phyloP scores from a whole-genome alignment of 148 eudicot species.

The Camellia granthamiana region DNA sequence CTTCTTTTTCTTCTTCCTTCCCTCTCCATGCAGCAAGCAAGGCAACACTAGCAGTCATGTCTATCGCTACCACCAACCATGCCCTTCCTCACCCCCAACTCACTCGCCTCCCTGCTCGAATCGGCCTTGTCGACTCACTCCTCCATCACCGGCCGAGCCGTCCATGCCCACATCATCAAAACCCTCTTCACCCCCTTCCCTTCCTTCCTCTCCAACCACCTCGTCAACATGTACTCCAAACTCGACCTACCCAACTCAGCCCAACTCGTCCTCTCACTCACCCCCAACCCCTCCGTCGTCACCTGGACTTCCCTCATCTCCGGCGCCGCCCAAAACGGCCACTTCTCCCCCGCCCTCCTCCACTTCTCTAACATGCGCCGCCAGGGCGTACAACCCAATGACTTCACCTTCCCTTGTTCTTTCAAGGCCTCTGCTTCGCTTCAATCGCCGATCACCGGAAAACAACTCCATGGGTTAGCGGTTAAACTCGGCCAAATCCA shows the following conservation, averaged over 20 bases:
- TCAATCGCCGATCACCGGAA: slow-evolving; percentile 15
- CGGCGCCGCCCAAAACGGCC: slow-evolving; percentile 47
- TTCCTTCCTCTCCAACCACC: slow-evolving; percentile 42
- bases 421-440: slow-evolving; percentile 42
- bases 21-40: neutral
- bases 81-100: slow-evolving; percentile 31
- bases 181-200: slow-evolving; percentile 25
- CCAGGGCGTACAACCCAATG: slow-evolving; percentile 39
- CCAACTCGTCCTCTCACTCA: slow-evolving; percentile 39
- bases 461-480: slow-evolving; percentile 38
- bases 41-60: slow-evolving; percentile 12
- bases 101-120: slow-evolving; percentile 30
- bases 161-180: slow-evolving; percentile 48
- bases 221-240: slow-evolving; percentile 61
- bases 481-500: slow-evolving; percentile 23
- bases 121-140: slow-evolving; percentile 38
- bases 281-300: slow-evolving; percentile 52
- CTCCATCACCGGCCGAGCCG: slow-evolving; percentile 37
- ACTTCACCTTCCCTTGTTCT: slow-evolving; percentile 56
- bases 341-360: slow-evolving; percentile 30
- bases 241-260: slow-evolving; percentile 52
- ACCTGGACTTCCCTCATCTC: slow-evolving; percentile 58
- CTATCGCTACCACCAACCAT: slow-evolving; percentile 1
- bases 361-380: slow-evolving; percentile 42
- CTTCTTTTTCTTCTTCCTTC: too few species aligned